Conservation (phyloP, 2,329 filamentous ascomycete genomes). For the Neonectria ditissima region DNA sequence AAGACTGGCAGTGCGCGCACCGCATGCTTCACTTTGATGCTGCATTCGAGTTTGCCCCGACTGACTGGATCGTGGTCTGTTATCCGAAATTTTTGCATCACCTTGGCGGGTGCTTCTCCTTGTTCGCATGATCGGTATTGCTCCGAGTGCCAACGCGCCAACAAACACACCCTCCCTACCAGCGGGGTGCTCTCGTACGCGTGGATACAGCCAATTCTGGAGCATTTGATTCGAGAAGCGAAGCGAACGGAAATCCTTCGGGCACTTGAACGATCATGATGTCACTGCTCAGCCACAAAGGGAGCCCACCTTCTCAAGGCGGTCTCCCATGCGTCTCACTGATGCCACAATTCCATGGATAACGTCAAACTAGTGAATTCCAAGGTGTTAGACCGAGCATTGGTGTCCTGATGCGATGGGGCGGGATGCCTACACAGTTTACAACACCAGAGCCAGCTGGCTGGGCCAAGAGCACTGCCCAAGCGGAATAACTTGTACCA, state of each 20-base stretch:
- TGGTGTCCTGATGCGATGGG: conserved; percentile 33
- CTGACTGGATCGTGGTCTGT: neutral
- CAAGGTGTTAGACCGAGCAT: conserved; percentile 28
- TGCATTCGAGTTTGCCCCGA: neutral
- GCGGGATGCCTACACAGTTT: conserved; percentile 24
- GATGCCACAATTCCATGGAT: conserved; percentile 31
- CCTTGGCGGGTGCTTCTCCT: conserved; percentile 1
- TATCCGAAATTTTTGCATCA: neutral
- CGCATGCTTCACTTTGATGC: neutral
- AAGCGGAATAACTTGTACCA: conserved; percentile 20
- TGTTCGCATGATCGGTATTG: conserved; percentile 7
- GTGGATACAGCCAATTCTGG: conserved; percentile 12
- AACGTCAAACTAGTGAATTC: conserved; percentile 24
- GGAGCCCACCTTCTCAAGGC: conserved; percentile 32
- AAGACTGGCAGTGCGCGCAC: conserved; percentile 1
- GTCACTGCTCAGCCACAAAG: conserved; percentile 37
- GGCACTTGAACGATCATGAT: conserved; percentile 35
- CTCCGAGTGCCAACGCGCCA: conserved; percentile 7
- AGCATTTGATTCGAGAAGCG: conserved; percentile 23
- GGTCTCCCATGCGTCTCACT: conserved; percentile 24
- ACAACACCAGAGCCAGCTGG: conserved; percentile 27
- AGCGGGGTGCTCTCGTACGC: conserved; percentile 20
- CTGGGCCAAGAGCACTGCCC: conserved; percentile 40
- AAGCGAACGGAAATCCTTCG: conserved; percentile 34
- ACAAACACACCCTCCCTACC: conserved; percentile 14